phyloP scores from a whole-genome alignment of 768 basidiomycete genomes.

The Sutorius australiensis region DNA sequence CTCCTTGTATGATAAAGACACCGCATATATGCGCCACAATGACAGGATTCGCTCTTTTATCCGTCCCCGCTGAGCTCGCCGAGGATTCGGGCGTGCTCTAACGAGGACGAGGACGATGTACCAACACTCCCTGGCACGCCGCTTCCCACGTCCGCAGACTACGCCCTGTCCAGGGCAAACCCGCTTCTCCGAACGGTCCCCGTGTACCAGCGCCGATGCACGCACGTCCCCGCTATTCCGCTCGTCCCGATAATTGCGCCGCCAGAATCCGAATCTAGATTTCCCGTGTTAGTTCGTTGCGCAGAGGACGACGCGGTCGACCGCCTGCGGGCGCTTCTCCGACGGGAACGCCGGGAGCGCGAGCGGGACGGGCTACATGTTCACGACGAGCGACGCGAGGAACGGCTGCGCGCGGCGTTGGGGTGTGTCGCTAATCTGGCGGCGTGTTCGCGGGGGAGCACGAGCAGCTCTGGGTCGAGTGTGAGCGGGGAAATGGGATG shows the following conservation, averaged over 20 bases:
- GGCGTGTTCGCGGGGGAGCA: constrained; percentile 4
- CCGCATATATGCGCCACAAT: constrained; percentile 8
- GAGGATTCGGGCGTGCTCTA: background rate
- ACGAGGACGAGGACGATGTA: constrained; percentile 6
- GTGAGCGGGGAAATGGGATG: background rate
- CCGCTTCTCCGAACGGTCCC: constrained; percentile 22
- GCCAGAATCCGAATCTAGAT: constrained; percentile 32
- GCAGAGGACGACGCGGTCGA: constrained; percentile 43
- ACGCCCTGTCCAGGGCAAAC: constrained; percentile 21
- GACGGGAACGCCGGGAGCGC: constrained; percentile 39
- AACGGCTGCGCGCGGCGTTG: background rate
- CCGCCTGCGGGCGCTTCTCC: constrained; percentile 39
- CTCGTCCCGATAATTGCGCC: constrained; percentile 55
- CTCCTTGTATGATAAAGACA: background rate
- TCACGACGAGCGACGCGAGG: constrained; percentile 9
- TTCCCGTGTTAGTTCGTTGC: constrained; percentile 22
- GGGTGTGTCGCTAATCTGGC: background rate
- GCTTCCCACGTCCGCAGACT: constrained; percentile 20
- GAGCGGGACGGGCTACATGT: constrained; percentile 31
- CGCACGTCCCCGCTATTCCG: constrained; percentile 5
- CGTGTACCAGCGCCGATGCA: constrained; percentile 1
- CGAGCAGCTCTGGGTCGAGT: constrained; percentile 11
- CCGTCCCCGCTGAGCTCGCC: constrained; percentile 5
- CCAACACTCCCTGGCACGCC: constrained; percentile 28
- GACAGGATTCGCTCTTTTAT: constrained; percentile 7